Evolutionary conservation across 2,329 filamentous ascomycete species (phyloP), one percentile per base, ranked within the genome.

Genomic region (Piedraia hortae): DNA sequence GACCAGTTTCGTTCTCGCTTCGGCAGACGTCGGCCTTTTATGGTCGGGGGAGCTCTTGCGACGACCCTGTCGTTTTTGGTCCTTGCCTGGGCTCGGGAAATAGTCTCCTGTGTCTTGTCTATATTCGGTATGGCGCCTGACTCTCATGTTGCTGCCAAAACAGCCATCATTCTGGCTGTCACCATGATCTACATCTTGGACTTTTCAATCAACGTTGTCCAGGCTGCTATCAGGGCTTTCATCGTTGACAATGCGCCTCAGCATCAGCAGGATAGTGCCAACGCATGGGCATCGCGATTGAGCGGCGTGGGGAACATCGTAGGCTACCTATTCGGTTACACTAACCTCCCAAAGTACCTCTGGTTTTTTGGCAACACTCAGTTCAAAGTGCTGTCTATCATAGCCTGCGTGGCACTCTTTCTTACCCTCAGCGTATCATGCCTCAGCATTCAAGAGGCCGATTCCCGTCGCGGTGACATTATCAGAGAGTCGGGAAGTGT

Each of bases 171-270:
- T 14, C 57, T 75, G 26, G 82, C 82, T 5, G 77, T 90, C 4
- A 41, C 78, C 14, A 70, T 78, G 49, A 72, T 93, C 35, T 93
- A 89, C 45, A 55, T 85, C 21, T 58, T 93, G 22, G 82, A 93
- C 43, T 85, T 93, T 44, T 66, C 80, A 36, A 85, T 93, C 50
- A 93, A 93, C 46, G 85, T 80, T 25, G 69, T 93, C 15, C 82
- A 93, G 58, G 82, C 85, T 21, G 73, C 67, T 4, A 73, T 91
- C 37, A 62, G 80, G 31, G 77, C 80, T 12, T 89, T 88, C 41
- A 89, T 93, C 24, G 73, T 91, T 12, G 82, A 93, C 40, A 82
- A 78, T 37, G 73, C 75, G 1, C 85, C 85, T 0, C 63, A 74
- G 1, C 80, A 91, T 38, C 82, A 93, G 43, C 82, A 93, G 48